phyloP scores from a whole-genome alignment of 1,139 yeast genomes.

The Yamadazyma triangularis region DNA sequence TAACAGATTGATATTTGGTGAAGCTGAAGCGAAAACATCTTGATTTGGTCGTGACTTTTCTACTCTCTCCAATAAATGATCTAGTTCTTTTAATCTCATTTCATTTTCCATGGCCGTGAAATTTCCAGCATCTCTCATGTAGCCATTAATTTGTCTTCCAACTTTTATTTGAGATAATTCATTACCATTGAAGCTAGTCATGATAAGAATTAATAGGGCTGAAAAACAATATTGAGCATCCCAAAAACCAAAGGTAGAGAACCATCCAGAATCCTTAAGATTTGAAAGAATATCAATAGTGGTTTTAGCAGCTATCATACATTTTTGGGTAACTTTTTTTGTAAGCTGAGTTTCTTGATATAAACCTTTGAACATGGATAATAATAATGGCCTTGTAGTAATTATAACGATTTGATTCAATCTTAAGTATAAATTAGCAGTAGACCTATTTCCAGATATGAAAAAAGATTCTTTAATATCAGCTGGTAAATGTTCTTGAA shows the following conservation, averaged over 20 bases:
- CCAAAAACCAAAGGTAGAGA: slow-evolving; percentile 48
- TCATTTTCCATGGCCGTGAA: slow-evolving; percentile 20
- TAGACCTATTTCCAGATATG: slow-evolving; percentile 16
- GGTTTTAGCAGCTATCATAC: slow-evolving; percentile 17
- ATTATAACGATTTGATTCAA: slow-evolving; percentile 44
- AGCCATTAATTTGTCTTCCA: slow-evolving; percentile 17
- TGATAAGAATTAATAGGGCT: slow-evolving; percentile 67
- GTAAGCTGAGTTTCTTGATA: slow-evolving; percentile 22
- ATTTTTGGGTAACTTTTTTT: slow-evolving; percentile 35
- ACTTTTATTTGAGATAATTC: slow-evolving; percentile 22
- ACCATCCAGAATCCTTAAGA: slow-evolving; percentile 28
- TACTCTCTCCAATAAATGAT: slow-evolving; percentile 4
- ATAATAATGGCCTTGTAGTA: slow-evolving; percentile 40
- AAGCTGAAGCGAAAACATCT: no score
- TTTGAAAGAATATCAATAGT: slow-evolving; percentile 36
- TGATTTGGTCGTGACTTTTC: no score
- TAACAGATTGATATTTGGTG: no score
- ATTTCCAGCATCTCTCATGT: slow-evolving; percentile 12
- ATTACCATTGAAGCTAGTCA: slow-evolving; percentile 45
- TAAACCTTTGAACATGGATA: slow-evolving; percentile 33
- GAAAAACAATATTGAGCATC: slow-evolving; percentile 53
- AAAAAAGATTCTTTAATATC: slow-evolving; percentile 7
- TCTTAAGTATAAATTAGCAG: slow-evolving; percentile 41
- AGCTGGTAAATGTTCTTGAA: slow-evolving; percentile 6
- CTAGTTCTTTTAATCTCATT: slow-evolving; percentile 20